Conservation (phyloP, 306 rosid genomes). For the Sindora glabra region DNA sequence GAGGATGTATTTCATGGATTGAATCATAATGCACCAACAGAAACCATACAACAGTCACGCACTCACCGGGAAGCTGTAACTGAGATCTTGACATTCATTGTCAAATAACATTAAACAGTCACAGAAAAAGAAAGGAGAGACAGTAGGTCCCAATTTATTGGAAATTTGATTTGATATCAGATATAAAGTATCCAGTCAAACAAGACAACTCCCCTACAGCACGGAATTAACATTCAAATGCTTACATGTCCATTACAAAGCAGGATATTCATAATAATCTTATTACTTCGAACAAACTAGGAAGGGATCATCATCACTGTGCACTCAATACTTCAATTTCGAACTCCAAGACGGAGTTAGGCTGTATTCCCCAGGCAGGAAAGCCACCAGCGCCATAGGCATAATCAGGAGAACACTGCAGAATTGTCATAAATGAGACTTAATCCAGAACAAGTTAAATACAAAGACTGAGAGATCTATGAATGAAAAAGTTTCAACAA, state of each 20-base stretch:
- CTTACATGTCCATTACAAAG: constrained; percentile 12
- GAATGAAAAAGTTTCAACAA: not conserved
- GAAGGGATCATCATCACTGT: constrained; percentile 27
- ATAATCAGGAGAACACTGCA: constrained; percentile 97
- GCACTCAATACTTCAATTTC: constrained; percentile 74
- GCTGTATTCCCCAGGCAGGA: constrained; percentile 86
- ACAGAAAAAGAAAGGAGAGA: not conserved
- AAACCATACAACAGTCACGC: not conserved
- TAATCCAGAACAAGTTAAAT: not conserved
- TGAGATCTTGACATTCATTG: not conserved
- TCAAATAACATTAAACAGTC: not conserved
- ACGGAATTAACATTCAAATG: too few species aligned
- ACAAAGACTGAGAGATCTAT: not conserved
- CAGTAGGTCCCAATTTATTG: too few species aligned
- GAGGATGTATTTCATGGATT: too few species aligned
- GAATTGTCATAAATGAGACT: constrained; percentile 13
- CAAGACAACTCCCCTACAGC: too few species aligned
- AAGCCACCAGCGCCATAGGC: constrained; percentile 85
- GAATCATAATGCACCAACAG: too few species aligned
- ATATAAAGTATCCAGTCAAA: not conserved
- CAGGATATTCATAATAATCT: not conserved
- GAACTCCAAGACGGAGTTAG: constrained; percentile 69
- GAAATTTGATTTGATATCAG: not conserved
- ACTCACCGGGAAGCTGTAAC: not conserved
- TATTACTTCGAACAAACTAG: not conserved